Evolutionary conservation across 164 flowering plant genomes (phyloP).

Genomic region (Magnolia sinica): DNA sequence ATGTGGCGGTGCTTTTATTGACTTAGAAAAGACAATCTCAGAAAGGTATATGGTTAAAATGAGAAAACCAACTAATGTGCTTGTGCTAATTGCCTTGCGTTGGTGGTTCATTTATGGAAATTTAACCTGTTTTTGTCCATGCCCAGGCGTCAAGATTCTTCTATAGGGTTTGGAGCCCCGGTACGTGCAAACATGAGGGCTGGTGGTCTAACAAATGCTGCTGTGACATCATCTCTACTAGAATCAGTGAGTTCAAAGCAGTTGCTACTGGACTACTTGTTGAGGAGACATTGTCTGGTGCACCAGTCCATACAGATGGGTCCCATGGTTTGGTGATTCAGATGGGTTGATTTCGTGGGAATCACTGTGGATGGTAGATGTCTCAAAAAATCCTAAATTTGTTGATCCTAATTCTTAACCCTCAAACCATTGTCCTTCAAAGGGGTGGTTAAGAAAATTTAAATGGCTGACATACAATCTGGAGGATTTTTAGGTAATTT

Average conservation of each 20-base stretch:
- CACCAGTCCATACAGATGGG: no score
- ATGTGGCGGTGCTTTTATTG: slow-evolving; percentile 93
- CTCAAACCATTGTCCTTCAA: not conserved
- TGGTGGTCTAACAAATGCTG: slow-evolving; percentile 56
- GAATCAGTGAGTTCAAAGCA: slow-evolving; percentile 64
- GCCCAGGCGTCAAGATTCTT: slow-evolving; percentile 88
- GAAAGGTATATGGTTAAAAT: slow-evolving; percentile 53
- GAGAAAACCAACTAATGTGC: not conserved
- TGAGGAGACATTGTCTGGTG: not conserved
- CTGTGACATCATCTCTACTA: slow-evolving; percentile 70
- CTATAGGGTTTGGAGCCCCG: slow-evolving; percentile 96
- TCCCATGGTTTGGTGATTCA: no score
- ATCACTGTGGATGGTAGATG: not conserved
- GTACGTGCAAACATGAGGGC: slow-evolving; percentile 91
- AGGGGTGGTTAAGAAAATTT: no score
- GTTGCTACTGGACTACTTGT: not conserved
- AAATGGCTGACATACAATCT: no score
- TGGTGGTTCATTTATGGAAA: slow-evolving; percentile 3
- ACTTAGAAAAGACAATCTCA: slow-evolving; percentile 91
- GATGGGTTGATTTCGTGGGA: not conserved
- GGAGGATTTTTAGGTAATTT: no score
- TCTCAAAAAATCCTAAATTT: not conserved
- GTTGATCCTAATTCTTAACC: not conserved
- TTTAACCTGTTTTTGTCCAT: slow-evolving; percentile 11
- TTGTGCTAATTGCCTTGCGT: not conserved